Conservation (phyloP, 495 filamentous ascomycete genomes). For the Penicillium coffeae region DNA sequence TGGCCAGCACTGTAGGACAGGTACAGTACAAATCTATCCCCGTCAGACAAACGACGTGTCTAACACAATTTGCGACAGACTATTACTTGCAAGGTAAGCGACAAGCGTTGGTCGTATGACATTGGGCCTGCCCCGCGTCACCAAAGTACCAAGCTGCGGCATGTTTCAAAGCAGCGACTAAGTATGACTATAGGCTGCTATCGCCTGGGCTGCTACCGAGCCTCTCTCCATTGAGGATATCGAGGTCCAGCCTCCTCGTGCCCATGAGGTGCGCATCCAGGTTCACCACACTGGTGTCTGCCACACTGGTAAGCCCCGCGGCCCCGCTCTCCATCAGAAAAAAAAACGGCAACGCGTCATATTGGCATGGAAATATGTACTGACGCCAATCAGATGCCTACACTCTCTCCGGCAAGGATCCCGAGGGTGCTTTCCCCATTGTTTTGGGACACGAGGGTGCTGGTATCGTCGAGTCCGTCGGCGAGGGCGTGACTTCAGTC, state of each 20-base stretch:
- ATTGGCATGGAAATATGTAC: neutral
- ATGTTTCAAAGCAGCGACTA: too few species aligned
- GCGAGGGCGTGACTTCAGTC: conserved; percentile 90
- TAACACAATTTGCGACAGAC: conserved; percentile 45
- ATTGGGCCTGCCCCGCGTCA: conserved; percentile 9
- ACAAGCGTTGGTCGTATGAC: conserved; percentile 14
- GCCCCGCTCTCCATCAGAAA: neutral
- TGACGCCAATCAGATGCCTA: conserved; percentile 71
- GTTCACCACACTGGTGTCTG: conserved; percentile 97
- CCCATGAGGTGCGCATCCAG: conserved; percentile 93
- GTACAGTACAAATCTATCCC: conserved; percentile 24
- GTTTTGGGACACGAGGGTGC: conserved; percentile 96
- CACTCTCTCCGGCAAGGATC: conserved; percentile 96
- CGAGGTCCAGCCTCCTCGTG: conserved; percentile 87
- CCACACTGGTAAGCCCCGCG: conserved; percentile 71
- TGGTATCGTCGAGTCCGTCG: conserved; percentile 93
- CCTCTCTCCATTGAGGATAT: conserved; percentile 85
- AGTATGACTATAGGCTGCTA: conserved; percentile 74
- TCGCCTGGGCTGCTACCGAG: conserved; percentile 94
- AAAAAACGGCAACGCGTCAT: neutral
- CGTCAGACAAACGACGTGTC: neutral
- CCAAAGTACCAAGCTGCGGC: neutral
- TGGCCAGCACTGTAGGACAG: conserved; percentile 56
- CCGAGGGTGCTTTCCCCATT: conserved; percentile 96
- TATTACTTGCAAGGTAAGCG: conserved; percentile 68